A percentile compares a stretch with the other conserved stretches of the same genome.
phyloP scores from a whole-genome alignment of 176 grass and related monocot species.

The Bonia amplexicaulis region DNA sequence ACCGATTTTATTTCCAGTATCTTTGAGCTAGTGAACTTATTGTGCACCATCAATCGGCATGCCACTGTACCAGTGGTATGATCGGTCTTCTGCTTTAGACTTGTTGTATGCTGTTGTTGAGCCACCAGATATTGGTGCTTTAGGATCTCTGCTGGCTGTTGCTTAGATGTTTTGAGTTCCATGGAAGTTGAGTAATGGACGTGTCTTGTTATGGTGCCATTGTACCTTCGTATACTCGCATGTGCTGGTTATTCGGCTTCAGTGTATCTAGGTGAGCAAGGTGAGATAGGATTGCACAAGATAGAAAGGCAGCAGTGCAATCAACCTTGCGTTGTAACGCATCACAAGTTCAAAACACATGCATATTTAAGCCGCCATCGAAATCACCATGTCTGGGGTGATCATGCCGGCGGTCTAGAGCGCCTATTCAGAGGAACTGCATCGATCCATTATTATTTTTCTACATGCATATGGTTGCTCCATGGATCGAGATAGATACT shows the following conservation, averaged over 20 bases:
- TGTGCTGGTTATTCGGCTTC: background rate
- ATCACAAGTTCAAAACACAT: no score
- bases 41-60: background rate
- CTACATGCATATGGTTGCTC: no score
- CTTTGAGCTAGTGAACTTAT: background rate
- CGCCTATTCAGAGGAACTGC: conserved; percentile 31
- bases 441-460: no score
- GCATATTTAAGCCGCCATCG: no score
- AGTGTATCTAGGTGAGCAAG: background rate
- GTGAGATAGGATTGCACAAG: background rate
- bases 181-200: background rate
- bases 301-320: background rate
- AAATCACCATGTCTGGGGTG: no score
- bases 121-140: background rate
- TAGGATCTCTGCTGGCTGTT: background rate
- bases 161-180: background rate
- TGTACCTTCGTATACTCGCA: no score
- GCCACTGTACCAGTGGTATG: background rate
- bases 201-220: background rate
- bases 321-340: background rate
- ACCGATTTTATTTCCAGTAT: background rate
- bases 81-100: background rate
- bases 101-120: conserved; percentile 6
- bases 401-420: no score
- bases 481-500: no score